Evolutionary conservation across 2,329 filamentous ascomycete genomes (phyloP), one percentile per base, ranked within the genome.

Genomic region (Fusarium agapanthi): DNA sequence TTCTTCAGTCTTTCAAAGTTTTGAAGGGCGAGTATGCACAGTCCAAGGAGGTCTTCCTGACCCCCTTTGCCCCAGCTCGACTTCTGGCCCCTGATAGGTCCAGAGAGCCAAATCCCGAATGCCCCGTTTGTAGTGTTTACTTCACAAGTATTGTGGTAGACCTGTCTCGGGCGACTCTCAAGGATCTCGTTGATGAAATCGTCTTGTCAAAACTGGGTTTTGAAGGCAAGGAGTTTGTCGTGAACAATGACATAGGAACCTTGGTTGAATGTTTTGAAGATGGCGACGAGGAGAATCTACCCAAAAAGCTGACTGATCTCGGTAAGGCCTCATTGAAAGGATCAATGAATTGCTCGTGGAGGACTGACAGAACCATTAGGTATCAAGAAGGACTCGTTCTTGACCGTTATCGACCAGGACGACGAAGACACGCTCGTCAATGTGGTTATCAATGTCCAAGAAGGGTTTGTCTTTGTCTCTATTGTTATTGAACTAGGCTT

Each of bases 1-100:
- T 98, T 12, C 84, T 99, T 32, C 92, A 98, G 81, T 92, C 95
- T 0, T 96, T 97, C 86, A 98, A 98, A 81, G 92, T 98, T 30
- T 84, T 99, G 65, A 91, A 87, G 78, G 89, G 90, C 26, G 89
- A 95, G 54, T 92, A 91, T 66, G 83, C 86, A 38, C 89, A 90
- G 75, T 91, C 92, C 0, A 95, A 92, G 80, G 95, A 96, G 88
- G 87, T 97, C 18, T 98, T 97, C 81, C 86, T 98, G 53, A 93
- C 93, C 61, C 90, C 91, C 3, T 90, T 91, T 77, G 87, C 85
- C 1, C 79, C 84, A 6, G 87, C 88, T 61, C 84, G 89, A 72
- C 82, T 91, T 30, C 81, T 92, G n/a, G 88, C 87, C 6, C 85
- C 89, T 1, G 88, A 90, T 72, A 84, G 83, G 59, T 84, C 85